Conservation (phyloP, 352 stramenopile species). For the Globisporangium sylvaticum region DNA sequence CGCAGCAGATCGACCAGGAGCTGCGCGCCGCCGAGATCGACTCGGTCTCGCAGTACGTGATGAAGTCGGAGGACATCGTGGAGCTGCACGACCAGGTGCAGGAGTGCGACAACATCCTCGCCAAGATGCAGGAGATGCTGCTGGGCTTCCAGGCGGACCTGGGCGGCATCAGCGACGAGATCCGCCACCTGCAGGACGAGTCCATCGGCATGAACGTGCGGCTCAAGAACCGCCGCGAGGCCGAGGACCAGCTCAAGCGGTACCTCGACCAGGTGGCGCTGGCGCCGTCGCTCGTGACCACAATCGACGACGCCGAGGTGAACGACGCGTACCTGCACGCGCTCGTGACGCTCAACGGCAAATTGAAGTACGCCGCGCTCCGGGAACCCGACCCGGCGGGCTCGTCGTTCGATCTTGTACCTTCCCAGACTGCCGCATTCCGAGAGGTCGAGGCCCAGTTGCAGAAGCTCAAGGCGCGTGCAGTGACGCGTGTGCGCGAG, state of each 20-base stretch:
- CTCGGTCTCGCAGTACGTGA: slow-evolving; percentile 85
- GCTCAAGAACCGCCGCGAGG: slow-evolving; percentile 93
- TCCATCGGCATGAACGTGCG: slow-evolving; percentile 92
- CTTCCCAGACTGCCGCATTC: slow-evolving; percentile 87
- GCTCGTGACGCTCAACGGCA: slow-evolving; percentile 91
- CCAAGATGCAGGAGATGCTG: slow-evolving; percentile 97
- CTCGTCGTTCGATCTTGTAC: slow-evolving; percentile 86
- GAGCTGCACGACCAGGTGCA: slow-evolving; percentile 93
- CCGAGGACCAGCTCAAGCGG: slow-evolving; percentile 90
- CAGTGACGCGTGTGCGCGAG: slow-evolving; percentile 78
- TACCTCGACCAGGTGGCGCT: slow-evolving; percentile 97
- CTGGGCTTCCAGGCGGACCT: slow-evolving; percentile 98
- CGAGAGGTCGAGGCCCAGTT: slow-evolving; percentile 92
- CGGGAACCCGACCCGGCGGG: slow-evolving; percentile 49
- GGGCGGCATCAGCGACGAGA: slow-evolving; percentile 96
- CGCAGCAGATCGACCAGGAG: slow-evolving; percentile 88
- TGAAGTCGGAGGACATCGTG: slow-evolving; percentile 87
- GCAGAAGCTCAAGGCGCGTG: slow-evolving; percentile 82
- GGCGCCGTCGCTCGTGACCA: slow-evolving; percentile 89
- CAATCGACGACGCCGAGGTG: slow-evolving; percentile 93
- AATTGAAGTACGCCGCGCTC: slow-evolving; percentile 88
- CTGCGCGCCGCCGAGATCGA: slow-evolving; percentile 81
- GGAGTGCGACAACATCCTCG: slow-evolving; percentile 95
- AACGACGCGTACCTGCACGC: slow-evolving; percentile 93
- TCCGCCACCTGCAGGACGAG: slow-evolving; percentile 95